Percentiles rank a stretch among this genome's conserved stretches.
These are phyloP conservation scores for Neurospora sp. DNA, from an alignment of 2,329 filamentous ascomycete species.

Conservation along the genomic window DNA sequence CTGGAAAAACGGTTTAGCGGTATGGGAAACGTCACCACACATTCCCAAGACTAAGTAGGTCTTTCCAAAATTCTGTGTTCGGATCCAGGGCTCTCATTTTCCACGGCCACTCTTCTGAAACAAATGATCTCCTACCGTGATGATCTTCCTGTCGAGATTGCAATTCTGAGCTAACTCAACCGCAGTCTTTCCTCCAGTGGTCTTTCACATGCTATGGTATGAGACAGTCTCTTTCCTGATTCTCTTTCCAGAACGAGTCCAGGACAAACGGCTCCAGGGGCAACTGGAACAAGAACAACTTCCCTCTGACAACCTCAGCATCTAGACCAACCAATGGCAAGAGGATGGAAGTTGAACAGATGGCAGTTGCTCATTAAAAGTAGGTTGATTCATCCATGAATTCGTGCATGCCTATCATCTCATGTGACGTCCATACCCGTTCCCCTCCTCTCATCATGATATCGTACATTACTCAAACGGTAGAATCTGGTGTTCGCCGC, in stretches of 20 bases:
- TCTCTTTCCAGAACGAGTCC: neutral
- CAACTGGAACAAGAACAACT: neutral
- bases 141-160: neutral
- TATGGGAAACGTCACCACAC: neutral
- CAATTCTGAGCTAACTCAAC: neutral
- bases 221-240: neutral
- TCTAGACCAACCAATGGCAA: neutral
- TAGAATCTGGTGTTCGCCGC: neutral
- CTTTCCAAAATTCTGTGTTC: neutral
- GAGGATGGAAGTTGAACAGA: neutral
- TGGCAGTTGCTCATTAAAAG: neutral
- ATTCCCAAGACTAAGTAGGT: neutral
- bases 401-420: neutral
- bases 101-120: neutral
- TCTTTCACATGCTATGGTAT: neutral
- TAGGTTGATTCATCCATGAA: neutral
- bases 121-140: neutral
- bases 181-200: neutral
- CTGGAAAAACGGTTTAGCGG: neutral
- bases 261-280: neutral
- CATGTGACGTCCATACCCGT: neutral
- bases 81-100: neutral
- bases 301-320: neutral
- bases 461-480: neutral
- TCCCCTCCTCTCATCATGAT: neutral